These are phyloP conservation scores for Aspergillus sp. DNA, from an alignment of 2,329 filamentous ascomycete genomes.

Conservation along the genomic window DNA sequence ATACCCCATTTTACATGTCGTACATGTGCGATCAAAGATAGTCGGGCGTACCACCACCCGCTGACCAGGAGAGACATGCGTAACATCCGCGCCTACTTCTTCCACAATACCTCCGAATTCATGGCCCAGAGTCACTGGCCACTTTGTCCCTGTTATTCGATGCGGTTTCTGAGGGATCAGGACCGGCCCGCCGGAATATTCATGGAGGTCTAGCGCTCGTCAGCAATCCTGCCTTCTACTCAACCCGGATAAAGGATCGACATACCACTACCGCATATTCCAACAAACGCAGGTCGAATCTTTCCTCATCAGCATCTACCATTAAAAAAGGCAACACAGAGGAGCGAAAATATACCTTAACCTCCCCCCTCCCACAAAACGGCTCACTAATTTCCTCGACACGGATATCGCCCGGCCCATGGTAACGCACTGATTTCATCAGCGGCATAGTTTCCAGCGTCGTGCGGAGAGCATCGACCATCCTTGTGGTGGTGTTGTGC, in stretches of 20 bases:
- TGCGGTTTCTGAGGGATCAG: constrained; percentile 47
- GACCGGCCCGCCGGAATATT: constrained; percentile 43
- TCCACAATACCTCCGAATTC: constrained; percentile 56
- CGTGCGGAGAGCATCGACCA: not conserved
- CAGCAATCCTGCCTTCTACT: not conserved
- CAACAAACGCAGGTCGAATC: constrained; percentile 27
- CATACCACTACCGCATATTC: constrained; percentile 27
- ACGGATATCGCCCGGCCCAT: constrained; percentile 28
- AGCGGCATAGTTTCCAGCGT: not conserved
- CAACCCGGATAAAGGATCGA: not conserved
- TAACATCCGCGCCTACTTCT: constrained; percentile 48
- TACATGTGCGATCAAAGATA: constrained; percentile 12
- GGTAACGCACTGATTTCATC: constrained; percentile 32
- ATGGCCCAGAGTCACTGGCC: constrained; percentile 56
- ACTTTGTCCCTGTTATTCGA: constrained; percentile 48
- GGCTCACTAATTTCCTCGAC: constrained; percentile 29
- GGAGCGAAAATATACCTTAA: constrained; percentile 25
- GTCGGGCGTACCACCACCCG: constrained; percentile 52
- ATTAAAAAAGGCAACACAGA: not conserved
- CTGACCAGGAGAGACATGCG: constrained; percentile 34
- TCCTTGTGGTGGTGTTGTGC: not conserved
- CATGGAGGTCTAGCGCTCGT: constrained; percentile 38
- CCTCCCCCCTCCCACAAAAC: constrained; percentile 42
- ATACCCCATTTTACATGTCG: constrained; percentile 48
- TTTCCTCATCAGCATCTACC: constrained; percentile 2